phyloP scores from a whole-genome alignment of 2,329 filamentous ascomycete species.

The Sarocladiaceae sp. region DNA sequence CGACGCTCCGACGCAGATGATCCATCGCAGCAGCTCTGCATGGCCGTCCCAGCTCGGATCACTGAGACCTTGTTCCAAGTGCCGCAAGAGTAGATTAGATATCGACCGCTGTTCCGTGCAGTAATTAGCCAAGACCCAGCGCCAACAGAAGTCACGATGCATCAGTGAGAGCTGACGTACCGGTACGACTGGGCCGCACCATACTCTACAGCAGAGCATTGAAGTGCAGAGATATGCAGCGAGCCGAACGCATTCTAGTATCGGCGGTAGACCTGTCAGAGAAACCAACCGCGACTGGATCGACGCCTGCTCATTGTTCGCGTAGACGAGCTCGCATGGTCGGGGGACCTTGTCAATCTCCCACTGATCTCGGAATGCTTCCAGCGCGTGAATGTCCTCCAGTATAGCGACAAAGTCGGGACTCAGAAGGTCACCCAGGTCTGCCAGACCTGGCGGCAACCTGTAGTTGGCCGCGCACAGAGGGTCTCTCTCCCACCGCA shows the following conservation, averaged over 20 bases:
- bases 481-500: conserved; percentile 31
- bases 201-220: conserved; percentile 34
- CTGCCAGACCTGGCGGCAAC: conserved; percentile 12
- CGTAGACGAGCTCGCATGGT: conserved; percentile 19
- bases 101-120: too few species aligned
- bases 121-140: too few species aligned
- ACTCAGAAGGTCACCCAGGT: conserved; percentile 16
- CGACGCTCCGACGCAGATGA: conserved; percentile 30
- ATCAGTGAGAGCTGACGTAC: conserved; percentile 22
- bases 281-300: conserved; percentile 32
- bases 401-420: conserved; percentile 28
- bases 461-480: conserved; percentile 21
- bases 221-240: conserved; percentile 34
- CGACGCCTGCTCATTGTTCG: conserved; percentile 35
- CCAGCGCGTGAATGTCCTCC: conserved; percentile 30
- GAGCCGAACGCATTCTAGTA: conserved; percentile 28
- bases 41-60: conserved; percentile 28
- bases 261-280: conserved; percentile 16
- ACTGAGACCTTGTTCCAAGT: too few species aligned
- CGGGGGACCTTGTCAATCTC: conserved; percentile 14
- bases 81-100: too few species aligned
- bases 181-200: conserved; percentile 30
- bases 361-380: conserved; percentile 28
- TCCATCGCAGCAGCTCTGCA: conserved; percentile 28
- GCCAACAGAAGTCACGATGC: too few species aligned